Conservation (phyloP, 257 asterid genomes). For the Ophiorrhiza pumila region DNA sequence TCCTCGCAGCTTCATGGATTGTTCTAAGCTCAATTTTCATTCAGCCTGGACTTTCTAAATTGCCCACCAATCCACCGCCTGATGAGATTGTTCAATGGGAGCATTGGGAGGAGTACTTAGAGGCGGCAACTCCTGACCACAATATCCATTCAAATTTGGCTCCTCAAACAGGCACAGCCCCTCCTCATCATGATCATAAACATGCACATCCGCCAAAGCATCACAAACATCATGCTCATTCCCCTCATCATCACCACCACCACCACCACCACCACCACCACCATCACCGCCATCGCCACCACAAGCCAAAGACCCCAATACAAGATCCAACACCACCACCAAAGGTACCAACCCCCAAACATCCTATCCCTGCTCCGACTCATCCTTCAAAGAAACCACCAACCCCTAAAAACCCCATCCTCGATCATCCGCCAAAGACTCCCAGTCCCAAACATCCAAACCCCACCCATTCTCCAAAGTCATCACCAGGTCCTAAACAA, state of each 20-base stretch:
- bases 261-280: not conserved
- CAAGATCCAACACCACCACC: not conserved
- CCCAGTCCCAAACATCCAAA: not conserved
- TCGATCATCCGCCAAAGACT: not conserved
- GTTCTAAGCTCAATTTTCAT: not conserved
- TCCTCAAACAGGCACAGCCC: not conserved
- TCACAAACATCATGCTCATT: not conserved
- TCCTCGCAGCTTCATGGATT: not conserved
- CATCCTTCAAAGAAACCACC: too few species aligned
- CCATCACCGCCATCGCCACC: too few species aligned
- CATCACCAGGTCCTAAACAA: not conserved
- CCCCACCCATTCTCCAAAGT: not conserved
- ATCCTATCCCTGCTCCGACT: not conserved
- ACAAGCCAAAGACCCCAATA: not conserved
- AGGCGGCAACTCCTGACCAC: not conserved
- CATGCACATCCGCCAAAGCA: too few species aligned
- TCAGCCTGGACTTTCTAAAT: not conserved
- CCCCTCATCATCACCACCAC: not conserved
- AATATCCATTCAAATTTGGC: not conserved
- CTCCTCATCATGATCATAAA: too few species aligned
- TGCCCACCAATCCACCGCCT: not conserved
- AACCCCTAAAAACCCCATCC: not conserved
- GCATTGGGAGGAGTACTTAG: not conserved
- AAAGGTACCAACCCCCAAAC: constrained; percentile 10
- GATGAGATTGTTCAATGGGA: not conserved